Evolutionary conservation across 2,329 filamentous ascomycete genomes (phyloP).

Genomic region (Ciborinia camelliae): DNA sequence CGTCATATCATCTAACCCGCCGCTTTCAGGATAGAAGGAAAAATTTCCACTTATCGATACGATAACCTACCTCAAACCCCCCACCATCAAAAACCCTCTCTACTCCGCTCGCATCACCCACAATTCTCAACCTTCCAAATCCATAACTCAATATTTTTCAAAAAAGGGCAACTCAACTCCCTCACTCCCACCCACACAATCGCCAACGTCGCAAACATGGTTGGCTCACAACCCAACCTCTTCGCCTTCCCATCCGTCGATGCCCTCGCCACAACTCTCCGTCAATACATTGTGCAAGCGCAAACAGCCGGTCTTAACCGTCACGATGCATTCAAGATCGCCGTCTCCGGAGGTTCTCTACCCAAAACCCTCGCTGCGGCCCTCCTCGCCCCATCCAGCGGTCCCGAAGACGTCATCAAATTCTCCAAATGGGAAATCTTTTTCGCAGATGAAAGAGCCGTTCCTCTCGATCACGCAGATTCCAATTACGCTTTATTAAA

Average conservation of each 20-base stretch:
- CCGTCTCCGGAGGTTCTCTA: constrained; percentile 88
- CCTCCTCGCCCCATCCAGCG: constrained; percentile 57
- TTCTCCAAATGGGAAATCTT: constrained; percentile 96
- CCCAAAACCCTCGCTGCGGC: constrained; percentile 84
- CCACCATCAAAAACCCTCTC: constrained; percentile 3
- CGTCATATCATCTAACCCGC: constrained; percentile 1
- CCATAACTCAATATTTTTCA: neutral
- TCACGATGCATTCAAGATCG: constrained; percentile 84
- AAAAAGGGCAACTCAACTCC: neutral
- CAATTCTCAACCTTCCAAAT: neutral
- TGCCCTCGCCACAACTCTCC: constrained; percentile 71
- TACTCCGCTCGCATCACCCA: constrained; percentile 9
- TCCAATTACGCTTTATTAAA: constrained; percentile 92
- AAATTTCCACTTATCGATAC: constrained; percentile 5
- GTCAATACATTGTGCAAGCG: constrained; percentile 75
- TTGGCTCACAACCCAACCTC: constrained; percentile 55
- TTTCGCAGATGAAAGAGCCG: constrained; percentile 95
- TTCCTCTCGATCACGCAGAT: constrained; percentile 85
- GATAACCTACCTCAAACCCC: neutral
- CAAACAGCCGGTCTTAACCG: constrained; percentile 77
- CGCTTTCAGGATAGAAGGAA: constrained; percentile 4
- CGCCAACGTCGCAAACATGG: constrained; percentile 20
- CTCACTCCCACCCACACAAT: neutral
- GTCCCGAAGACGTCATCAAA: constrained; percentile 59
- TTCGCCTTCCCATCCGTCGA: constrained; percentile 73